These are phyloP conservation scores for Cubamyces sp. DNA, from an alignment of 768 basidiomycete genomes.

Conservation along the genomic window DNA sequence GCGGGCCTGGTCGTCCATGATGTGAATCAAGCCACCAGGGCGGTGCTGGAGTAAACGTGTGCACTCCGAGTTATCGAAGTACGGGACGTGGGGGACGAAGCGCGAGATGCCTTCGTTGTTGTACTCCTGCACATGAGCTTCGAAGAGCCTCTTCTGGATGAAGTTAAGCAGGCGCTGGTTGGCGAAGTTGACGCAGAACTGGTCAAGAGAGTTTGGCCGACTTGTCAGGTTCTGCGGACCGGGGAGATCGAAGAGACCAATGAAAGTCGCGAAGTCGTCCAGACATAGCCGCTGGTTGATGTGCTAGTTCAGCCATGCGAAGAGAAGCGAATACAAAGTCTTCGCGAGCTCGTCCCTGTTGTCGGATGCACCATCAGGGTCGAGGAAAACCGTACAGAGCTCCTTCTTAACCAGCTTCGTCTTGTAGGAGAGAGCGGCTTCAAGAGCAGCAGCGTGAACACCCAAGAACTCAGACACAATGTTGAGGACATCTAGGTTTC, in stretches of 20 bases:
- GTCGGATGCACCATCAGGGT: conserved; percentile 89
- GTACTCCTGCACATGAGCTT: conserved; percentile 83
- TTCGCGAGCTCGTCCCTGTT: conserved; percentile 95
- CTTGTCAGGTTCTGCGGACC: conserved; percentile 90
- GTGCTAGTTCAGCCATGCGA: conserved; percentile 95
- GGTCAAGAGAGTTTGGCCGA: conserved; percentile 90
- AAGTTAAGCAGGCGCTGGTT: conserved; percentile 90
- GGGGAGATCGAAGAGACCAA: conserved; percentile 93
- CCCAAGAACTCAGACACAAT: conserved; percentile 93
- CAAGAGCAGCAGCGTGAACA: conserved; percentile 70
- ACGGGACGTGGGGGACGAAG: conserved; percentile 70
- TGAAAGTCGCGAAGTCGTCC: conserved; percentile 90
- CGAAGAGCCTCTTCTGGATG: conserved; percentile 79
- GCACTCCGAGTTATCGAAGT: conserved; percentile 92
- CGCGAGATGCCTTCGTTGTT: conserved; percentile 76
- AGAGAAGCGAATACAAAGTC: conserved; percentile 90
- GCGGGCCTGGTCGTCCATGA: conserved; percentile 96
- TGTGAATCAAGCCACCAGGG: conserved; percentile 92
- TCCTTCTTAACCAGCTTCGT: conserved; percentile 94
- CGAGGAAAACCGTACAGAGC: conserved; percentile 95
- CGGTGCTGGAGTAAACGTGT: conserved; percentile 82
- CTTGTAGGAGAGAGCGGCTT: conserved; percentile 85
- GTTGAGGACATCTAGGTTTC: conserved; percentile 80
- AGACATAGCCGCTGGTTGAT: conserved; percentile 95
- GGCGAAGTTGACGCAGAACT: conserved; percentile 96